phyloP scores from a whole-genome alignment of 495 filamentous ascomycete genomes.

The Lasiosphaeria hispida region DNA sequence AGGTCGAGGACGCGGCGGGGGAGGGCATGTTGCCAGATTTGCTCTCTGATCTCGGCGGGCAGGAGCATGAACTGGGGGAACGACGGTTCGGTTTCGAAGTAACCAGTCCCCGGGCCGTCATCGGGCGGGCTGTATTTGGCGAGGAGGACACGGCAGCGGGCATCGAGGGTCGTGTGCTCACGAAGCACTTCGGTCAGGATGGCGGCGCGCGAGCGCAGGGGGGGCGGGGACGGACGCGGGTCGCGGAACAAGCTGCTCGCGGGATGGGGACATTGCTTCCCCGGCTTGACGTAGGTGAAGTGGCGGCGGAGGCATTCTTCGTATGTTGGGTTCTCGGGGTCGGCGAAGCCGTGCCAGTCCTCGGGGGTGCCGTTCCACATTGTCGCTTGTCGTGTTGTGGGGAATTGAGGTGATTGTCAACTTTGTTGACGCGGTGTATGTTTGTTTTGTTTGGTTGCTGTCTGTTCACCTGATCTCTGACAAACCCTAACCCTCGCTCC shows the following conservation, averaged over 20 bases:
- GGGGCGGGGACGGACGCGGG: slow-evolving; percentile 6
- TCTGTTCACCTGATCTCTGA: too few relatives aligned
- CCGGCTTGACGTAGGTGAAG: slow-evolving; percentile 1
- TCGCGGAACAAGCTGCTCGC: slow-evolving; percentile 12
- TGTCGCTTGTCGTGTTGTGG: too few relatives aligned
- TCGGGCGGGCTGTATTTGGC: background rate
- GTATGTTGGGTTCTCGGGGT: slow-evolving; percentile 12
- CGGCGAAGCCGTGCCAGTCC: slow-evolving; percentile 2
- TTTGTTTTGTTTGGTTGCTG: too few relatives aligned
- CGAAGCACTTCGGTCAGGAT: slow-evolving; percentile 8
- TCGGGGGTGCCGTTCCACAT: background rate
- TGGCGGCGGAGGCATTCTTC: slow-evolving; percentile 1
- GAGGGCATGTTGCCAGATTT: slow-evolving; percentile 13
- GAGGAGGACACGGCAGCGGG: background rate
- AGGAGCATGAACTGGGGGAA: slow-evolving; percentile 12
- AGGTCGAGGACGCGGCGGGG: slow-evolving; percentile 8
- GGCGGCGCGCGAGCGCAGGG: slow-evolving; percentile 4
- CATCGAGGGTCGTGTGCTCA: background rate
- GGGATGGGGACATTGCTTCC: slow-evolving; percentile 14
- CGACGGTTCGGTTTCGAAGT: background rate
- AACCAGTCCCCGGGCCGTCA: background rate
- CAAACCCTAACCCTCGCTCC: too few relatives aligned
- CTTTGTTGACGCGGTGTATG: too few relatives aligned
- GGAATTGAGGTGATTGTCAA: too few relatives aligned
- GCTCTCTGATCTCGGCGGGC: slow-evolving; percentile 13